phyloP scores from a whole-genome alignment of 768 basidiomycete genomes.

The Tricholoma saponaceum region DNA sequence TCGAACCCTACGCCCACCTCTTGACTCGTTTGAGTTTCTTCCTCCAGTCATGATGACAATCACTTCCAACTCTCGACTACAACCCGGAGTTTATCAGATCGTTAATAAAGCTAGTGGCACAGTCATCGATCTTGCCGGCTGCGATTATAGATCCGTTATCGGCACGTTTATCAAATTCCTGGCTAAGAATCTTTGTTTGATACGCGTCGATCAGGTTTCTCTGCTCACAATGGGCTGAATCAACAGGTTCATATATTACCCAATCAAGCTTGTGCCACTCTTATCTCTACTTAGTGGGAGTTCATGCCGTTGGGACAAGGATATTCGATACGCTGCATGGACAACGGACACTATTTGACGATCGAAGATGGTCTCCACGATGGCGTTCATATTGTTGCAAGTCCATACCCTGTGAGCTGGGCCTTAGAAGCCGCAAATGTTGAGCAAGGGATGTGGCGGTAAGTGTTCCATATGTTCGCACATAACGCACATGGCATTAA shows the following conservation, averaged over 20 bases:
- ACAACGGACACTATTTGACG: conserved; percentile 24
- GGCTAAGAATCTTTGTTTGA: neutral
- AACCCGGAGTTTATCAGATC: conserved; percentile 19
- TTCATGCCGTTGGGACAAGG: conserved; percentile 25
- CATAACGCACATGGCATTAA: neutral
- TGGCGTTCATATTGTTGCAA: conserved; percentile 18
- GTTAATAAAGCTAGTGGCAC: conserved; percentile 10
- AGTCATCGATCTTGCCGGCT: conserved; percentile 19
- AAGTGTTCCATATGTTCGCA: neutral
- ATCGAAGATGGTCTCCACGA: conserved; percentile 18
- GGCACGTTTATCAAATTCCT: neutral
- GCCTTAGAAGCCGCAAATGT: conserved; percentile 17
- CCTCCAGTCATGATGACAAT: neutral
- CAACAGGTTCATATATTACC: conserved; percentile 17
- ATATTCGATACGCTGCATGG: conserved; percentile 24
- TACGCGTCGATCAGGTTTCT: conserved; percentile 13
- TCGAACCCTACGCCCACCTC: too few species aligned
- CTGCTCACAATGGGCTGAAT: conserved; percentile 22
- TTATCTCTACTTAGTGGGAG: conserved; percentile 21
- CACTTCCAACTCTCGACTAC: neutral
- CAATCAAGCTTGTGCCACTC: neutral
- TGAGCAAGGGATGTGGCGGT: conserved; percentile 20
- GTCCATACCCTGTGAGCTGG: conserved; percentile 29
- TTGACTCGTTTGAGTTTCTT: neutral
- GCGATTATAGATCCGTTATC: conserved; percentile 13